Conservation (phyloP, 305 asterid species). For the Nicotiana rustica region DNA sequence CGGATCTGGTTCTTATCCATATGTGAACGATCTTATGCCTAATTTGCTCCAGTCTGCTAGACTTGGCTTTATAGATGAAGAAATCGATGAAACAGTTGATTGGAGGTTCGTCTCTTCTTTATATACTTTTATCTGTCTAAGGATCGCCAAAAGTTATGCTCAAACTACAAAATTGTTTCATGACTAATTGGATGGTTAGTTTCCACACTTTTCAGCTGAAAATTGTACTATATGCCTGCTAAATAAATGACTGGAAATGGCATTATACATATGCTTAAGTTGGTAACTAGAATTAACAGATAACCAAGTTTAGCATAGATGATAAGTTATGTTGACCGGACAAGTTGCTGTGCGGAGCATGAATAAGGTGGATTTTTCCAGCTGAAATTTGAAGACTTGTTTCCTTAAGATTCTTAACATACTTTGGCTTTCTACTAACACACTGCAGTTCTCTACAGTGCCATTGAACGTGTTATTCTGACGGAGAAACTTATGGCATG, state of each 20-base stretch:
- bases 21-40: background rate
- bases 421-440: background rate
- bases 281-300: too few species aligned
- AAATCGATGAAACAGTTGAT: background rate
- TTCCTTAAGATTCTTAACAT: background rate
- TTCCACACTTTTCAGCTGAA: background rate
- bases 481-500: background rate
- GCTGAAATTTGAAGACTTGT: background rate
- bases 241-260: background rate
- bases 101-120: background rate
- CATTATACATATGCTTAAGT: background rate
- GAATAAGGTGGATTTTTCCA: too few species aligned
- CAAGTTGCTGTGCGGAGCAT: too few species aligned
- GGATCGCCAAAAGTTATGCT: too few species aligned
- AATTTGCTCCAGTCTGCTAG: background rate
- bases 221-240: background rate
- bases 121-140: background rate
- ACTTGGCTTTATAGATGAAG: background rate
- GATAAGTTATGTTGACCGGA: too few species aligned
- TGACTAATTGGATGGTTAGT: background rate
- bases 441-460: background rate
- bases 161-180: too few species aligned
- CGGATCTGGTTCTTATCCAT: background rate
- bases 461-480: background rate
- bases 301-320: too few species aligned